Conservation (phyloP, 352 stramenopile genomes). For the Phytophthora sp. region DNA sequence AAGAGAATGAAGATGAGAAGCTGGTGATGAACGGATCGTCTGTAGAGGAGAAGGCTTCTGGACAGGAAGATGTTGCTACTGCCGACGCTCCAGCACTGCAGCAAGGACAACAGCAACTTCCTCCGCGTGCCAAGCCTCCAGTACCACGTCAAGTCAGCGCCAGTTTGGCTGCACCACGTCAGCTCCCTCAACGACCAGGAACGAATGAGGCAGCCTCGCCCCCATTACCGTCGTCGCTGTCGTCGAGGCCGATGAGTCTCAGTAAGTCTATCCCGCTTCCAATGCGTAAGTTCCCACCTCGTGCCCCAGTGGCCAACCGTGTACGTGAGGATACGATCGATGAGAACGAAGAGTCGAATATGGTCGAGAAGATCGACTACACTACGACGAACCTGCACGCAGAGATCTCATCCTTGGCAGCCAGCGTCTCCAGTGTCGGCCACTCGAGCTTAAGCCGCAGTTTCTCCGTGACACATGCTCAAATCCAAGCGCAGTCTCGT, state of each 20-base stretch:
- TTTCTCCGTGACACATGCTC: conserved; percentile 68
- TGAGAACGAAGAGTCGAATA: conserved; percentile 51
- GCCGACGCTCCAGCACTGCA: conserved; percentile 7
- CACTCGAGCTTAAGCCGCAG: conserved; percentile 74
- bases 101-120: conserved; percentile 15
- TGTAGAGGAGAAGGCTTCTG: conserved; percentile 1
- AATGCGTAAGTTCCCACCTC: conserved; percentile 39
- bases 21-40: conserved; percentile 6
- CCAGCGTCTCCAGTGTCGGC: conserved; percentile 77
- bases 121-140: conserved; percentile 24
- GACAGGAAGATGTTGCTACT: conserved; percentile 12
- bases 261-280: conserved; percentile 85
- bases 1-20: conserved; percentile 13
- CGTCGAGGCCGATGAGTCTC: conserved; percentile 71
- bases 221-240: conserved; percentile 66
- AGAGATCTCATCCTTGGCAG: conserved; percentile 84
- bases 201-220: conserved; percentile 34
- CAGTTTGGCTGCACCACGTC: conserved; percentile 31
- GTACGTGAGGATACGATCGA: conserved; percentile 39
- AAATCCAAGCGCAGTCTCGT: conserved; percentile 38
- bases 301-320: conserved; percentile 27
- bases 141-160: conserved; percentile 29
- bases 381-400: conserved; percentile 76
- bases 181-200: conserved; percentile 26
- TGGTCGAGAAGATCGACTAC: conserved; percentile 75